Base-by-base conservation (phyloP, 2,329 filamentous ascomycete species). In the Sclerotinia borealis region DNA sequence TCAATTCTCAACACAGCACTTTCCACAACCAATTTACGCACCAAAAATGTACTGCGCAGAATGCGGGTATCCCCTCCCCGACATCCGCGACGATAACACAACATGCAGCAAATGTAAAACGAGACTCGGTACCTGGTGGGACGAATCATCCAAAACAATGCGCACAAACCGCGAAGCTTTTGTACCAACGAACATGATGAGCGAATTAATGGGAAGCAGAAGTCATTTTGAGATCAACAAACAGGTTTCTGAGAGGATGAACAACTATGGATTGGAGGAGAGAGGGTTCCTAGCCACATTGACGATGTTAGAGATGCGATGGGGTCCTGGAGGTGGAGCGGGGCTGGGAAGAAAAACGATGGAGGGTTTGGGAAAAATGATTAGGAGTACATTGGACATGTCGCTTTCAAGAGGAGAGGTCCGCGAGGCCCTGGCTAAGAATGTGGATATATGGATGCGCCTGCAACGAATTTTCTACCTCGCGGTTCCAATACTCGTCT, bases 361-460 rank as follows among this genome's bases (percentile, higher is more conserved):
- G 65, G 76, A 78, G 43, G 82, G 80, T 67, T 81, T 86, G 55
- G 81, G 78, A 66, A 79, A 79, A 61, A 84, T 87, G 76, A 78
- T 88, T 52, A 78, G 81, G 4, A 83, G 80, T 71, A 87, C 85
- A 1, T 73, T 88, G 45, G 85, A 88, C 68, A 86, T 86, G 76
- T 88, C 85, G 4, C 83, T 75, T 34, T 74, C 87, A 67, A 84
- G 81, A 1, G 79, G 83, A 27, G 83, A 85, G 65, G 83, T 85
- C 39, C 79, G 85, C 68, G 85, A 87, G 72, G 79, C 80, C 3
- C 75, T 88, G 45, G 84, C 85, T 5, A 81, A 81, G 65, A 88
- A 88, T 68, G 81, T 88, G 34, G 81, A 83, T 66, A 83, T 88
- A 63, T 88, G 85, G 85, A 82, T 87, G 68, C 86, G 85, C 77